phyloP scores from a whole-genome alignment of 2,329 filamentous ascomycete species.

The Cercospora canescens region DNA sequence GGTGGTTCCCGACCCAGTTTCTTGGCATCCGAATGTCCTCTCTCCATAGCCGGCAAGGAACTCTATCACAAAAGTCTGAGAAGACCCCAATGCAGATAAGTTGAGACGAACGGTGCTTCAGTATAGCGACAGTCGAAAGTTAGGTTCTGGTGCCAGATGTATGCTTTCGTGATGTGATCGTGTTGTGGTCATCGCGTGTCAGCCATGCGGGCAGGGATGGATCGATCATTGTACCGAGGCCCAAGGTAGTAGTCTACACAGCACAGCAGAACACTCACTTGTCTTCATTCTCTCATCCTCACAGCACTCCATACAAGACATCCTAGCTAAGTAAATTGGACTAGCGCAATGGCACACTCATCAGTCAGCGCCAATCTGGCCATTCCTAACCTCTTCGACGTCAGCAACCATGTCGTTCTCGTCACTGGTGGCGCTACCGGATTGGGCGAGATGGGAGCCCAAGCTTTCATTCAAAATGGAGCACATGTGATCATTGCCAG shows the following conservation, averaged over 20 bases:
- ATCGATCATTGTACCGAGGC: slow-evolving; percentile 1
- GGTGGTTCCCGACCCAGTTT: background rate
- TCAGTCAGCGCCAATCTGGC: slow-evolving; percentile 31
- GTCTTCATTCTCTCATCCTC: background rate
- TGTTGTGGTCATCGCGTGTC: background rate
- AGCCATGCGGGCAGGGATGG: background rate
- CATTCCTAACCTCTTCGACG: slow-evolving; percentile 37
- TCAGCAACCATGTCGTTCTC: slow-evolving; percentile 41
- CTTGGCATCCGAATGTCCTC: background rate
- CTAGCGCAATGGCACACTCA: slow-evolving; percentile 32
- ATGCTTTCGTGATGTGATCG: background rate
- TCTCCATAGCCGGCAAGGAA: background rate
- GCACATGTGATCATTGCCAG: slow-evolving; percentile 44
- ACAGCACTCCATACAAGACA: background rate
- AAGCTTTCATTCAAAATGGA: slow-evolving; percentile 48
- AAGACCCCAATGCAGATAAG: too few relatives aligned
- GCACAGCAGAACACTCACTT: background rate
- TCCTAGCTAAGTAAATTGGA: background rate
- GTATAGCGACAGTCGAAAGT: too few relatives aligned
- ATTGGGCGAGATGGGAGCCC: slow-evolving; percentile 49
- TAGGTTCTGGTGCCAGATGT: too few relatives aligned
- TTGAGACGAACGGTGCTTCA: too few relatives aligned
- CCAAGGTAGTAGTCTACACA: background rate
- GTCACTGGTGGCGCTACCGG: slow-evolving; percentile 49
- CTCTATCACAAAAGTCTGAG: too few relatives aligned